Evolutionary conservation across 495 filamentous ascomycete genomes (phyloP), one percentile per base, ranked within the genome.

Genomic region (Podospora anserina): DNA sequence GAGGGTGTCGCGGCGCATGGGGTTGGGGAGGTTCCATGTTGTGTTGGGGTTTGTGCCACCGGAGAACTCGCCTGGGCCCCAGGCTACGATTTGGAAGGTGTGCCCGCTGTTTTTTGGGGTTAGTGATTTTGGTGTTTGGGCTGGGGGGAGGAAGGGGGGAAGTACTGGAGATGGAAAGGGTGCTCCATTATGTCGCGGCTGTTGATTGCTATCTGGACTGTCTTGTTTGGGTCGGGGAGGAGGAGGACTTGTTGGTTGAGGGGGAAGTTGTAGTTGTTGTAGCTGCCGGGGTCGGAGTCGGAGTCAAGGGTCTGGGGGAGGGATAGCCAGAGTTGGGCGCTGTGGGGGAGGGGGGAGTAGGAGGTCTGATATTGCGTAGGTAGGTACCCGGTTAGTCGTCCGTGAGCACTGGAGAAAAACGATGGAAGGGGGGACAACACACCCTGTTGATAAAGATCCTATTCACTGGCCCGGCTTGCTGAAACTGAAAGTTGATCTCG

Each of bases 1-100:
- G 65, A 82, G 78, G 4, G 82, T 77, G 70, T 87, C 84, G 39
- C 85, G 79, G 0, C 84, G 78, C 69, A 79, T 71, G 0, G 85
- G 80, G 75, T 86, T 87, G 1, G 1, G 55, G 39, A 49, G 39
- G 39, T 18, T 49, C 39, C 39, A 49, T 13, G 39, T 18, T 3
- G 39, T 49, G 39, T 49, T 18, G 5, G 39, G 39, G 13, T 49
- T 49, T 49, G 39, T 11, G 13, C 39, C 39, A 11, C 5, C 39
- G 39, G 39, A 11, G 39, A 49, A 49, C 13, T 49, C 39, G 13
- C 39, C 39, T 11, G 39, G 39, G 39, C 39, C 39, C 13, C 39
- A 49, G 39, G 39, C 39, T 11, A 49, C 39, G 13, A 18, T 49
- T 49, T 18, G 39, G 13, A 49, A 49, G 39, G 39, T 18, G 39